Evolutionary conservation across 148 eudicot species (phyloP).

Genomic region (Oxyria digyna): DNA sequence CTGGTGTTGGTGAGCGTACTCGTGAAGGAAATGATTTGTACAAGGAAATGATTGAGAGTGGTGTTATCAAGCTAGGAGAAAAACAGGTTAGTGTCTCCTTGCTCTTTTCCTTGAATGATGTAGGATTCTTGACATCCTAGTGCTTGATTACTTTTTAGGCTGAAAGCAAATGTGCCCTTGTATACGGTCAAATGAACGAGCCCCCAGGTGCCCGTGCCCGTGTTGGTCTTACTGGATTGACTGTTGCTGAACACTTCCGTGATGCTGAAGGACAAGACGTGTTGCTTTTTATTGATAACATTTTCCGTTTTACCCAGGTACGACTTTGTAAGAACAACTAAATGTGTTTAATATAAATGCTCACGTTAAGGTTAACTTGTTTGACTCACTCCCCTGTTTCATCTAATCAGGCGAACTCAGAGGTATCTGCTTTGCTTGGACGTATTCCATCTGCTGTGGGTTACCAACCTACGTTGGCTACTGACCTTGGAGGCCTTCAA

Average conservation of each 20-base stretch:
- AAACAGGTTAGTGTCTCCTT: background rate
- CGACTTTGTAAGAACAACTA: background rate
- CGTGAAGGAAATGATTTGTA: slow-evolving; percentile 2
- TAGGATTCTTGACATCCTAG: background rate
- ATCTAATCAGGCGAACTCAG: background rate
- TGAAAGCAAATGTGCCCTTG: background rate
- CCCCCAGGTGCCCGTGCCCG: slow-evolving; percentile 1
- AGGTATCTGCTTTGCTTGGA: slow-evolving; percentile 5
- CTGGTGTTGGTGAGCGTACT: slow-evolving; percentile 6
- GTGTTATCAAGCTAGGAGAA: background rate
- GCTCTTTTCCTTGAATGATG: background rate
- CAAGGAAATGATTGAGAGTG: slow-evolving; percentile 1
- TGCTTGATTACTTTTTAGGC: background rate
- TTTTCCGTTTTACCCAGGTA: slow-evolving; percentile 8
- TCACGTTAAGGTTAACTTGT: background rate
- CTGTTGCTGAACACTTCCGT: slow-evolving; percentile 5
- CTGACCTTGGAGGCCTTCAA: background rate
- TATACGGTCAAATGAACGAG: slow-evolving; percentile 7
- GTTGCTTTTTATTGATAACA: slow-evolving; percentile 5
- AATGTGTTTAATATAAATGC: background rate
- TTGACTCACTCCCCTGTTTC: background rate
- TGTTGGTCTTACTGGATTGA: slow-evolving; percentile 7
- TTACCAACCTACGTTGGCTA: background rate
- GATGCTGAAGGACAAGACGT: slow-evolving; percentile 6
- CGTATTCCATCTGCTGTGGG: slow-evolving; percentile 1